A percentile compares a stretch with the other conserved stretches of the same genome.
phyloP scores from a whole-genome alignment of 306 rosid species.

The Ochetophila trinervis region DNA sequence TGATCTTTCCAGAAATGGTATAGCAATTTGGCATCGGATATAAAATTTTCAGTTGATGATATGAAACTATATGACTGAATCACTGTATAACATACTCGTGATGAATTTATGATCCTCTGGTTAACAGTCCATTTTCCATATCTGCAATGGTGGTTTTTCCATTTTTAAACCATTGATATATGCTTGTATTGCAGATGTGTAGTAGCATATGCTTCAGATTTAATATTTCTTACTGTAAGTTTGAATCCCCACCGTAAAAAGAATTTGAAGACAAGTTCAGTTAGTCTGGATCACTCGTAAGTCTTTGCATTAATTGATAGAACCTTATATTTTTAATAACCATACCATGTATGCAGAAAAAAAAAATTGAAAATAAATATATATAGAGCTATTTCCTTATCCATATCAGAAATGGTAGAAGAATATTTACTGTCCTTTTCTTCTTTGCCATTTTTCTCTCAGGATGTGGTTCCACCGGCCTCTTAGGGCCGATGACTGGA shows the following conservation, averaged over 20 bases:
- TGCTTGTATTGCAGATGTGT: conserved; percentile 66
- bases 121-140: not conserved
- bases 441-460: conserved; percentile 26
- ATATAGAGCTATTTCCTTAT: not conserved
- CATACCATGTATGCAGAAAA: not conserved
- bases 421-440: not conserved
- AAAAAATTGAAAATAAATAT: too few relatives aligned
- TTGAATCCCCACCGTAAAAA: conserved; percentile 75
- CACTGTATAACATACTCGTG: not conserved
- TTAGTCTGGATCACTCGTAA: conserved; percentile 96
- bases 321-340: not conserved
- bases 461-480: conserved; percentile 94
- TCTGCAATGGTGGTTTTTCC: not conserved
- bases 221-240: conserved; percentile 64
- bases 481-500: conserved; percentile 90
- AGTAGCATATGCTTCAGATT: conserved; percentile 87
- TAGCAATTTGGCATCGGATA: not conserved
- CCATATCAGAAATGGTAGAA: not conserved
- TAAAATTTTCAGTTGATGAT: not conserved
- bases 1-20: not conserved
- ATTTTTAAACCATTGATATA: conserved; percentile 6
- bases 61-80: not conserved
- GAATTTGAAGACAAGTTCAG: conserved; percentile 55
- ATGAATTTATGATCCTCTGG: not conserved
- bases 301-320: conserved; percentile 23